Evolutionary conservation across 2,329 filamentous ascomycete genomes (phyloP).

Genomic region (Botrytis porri): DNA sequence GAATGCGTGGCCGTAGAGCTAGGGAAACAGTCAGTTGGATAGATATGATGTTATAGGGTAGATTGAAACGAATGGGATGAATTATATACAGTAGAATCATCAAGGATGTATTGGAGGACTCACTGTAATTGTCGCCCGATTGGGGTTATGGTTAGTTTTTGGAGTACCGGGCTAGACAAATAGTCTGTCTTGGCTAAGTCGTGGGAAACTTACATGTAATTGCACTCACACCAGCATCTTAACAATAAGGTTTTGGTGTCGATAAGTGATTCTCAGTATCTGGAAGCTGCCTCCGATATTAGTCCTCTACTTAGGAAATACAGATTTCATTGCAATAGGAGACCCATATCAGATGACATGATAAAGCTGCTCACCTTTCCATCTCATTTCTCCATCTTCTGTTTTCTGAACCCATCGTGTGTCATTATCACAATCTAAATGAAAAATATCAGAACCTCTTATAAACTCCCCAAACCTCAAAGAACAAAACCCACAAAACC

Average conservation of each 20-base stretch:
- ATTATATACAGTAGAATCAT: accelerated
- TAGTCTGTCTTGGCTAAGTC: neutral
- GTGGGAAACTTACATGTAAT: neutral
- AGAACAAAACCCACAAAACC: neutral
- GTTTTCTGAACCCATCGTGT: neutral
- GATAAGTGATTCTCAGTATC: neutral
- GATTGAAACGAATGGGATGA: neutral
- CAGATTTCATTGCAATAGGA: neutral
- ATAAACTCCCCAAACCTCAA: neutral
- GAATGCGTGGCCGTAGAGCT: neutral
- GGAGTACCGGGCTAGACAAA: neutral
- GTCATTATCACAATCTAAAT: neutral
- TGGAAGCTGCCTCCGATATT: neutral
- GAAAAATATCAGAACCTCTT: neutral
- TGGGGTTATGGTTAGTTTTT: neutral
- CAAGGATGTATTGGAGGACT: neutral
- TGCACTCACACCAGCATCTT: neutral
- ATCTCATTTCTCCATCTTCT: neutral
- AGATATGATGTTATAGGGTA: neutral
- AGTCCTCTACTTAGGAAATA: neutral
- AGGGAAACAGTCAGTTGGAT: neutral
- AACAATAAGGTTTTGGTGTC: neutral
- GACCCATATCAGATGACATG: neutral
- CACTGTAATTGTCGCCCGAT: neutral
- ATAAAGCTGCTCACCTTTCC: neutral